Base-by-base conservation (phyloP, 2,329 filamentous ascomycete species). In the Paraphaeosphaeria sporulosa region DNA sequence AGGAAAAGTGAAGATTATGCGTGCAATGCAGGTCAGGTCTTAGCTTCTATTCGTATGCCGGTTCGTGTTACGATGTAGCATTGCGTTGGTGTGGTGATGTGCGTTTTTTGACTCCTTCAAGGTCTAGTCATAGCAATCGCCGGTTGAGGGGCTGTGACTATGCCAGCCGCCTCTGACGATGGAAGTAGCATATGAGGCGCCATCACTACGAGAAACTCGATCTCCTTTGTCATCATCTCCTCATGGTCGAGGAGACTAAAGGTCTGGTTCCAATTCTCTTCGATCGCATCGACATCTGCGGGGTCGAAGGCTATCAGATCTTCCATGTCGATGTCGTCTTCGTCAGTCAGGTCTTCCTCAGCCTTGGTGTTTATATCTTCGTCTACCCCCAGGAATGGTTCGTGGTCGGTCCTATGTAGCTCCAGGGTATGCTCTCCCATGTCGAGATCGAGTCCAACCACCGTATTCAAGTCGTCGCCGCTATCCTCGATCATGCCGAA, bases 321-420 rank as follows among this genome's bases (percentile, higher is more conserved):
- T 10, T 56, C 58, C 27, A 60, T 51, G n/a, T 60, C 47, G 4
- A 60, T 27, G 30, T 60, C 52, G 34, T 60, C 58, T 47, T 56
- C 58, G 3, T 38, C 23, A n/a, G 8, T 47, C 12, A 60, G 30
- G 13, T 49, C 57, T 49, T 55, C 56, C 6, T 59, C 47, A 15
- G 30, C 9, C 13, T 32, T 34, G 4, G 12, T 38, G 6, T 27
- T 43, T 25, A 23, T 21, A 13, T 54, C 38, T 10, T 25, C 17
- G 21, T 44, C 40, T 8, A 13, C 15, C 12, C 17, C 21, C 17
- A 13, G 38, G 1, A 49, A 40, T 19, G 32, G 34, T 13, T 36
- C 44, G 17, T 9, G 21, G 2, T 42, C 46, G 23, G 42, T 15
- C 1, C 10, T 9, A 23, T 51, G 25, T 4, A 17, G 21, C 2